These are phyloP conservation scores for Kwoniella dendrophila DNA, from an alignment of 768 basidiomycete species.

Conservation along the genomic window DNA sequence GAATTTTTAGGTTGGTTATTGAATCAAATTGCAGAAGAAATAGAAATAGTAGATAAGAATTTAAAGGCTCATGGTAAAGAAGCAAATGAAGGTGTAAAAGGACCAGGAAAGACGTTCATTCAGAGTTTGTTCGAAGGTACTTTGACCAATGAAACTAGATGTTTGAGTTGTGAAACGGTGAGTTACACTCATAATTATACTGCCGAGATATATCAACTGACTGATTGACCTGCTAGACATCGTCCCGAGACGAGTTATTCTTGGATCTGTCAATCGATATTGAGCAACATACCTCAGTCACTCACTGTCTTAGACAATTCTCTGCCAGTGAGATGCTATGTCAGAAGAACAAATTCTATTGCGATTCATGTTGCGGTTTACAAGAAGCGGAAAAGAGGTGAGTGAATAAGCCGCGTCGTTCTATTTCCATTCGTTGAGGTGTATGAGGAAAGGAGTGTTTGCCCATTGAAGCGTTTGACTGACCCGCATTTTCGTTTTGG, in stretches of 20 bases:
- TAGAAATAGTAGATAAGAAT: slow-evolving; percentile 63
- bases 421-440: neutral
- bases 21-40: slow-evolving; percentile 90
- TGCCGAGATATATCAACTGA: neutral
- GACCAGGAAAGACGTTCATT: slow-evolving; percentile 67
- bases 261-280: slow-evolving; percentile 99
- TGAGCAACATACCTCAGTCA: slow-evolving; percentile 95
- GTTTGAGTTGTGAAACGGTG: slow-evolving; percentile 96
- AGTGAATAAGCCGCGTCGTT: slow-evolving; percentile 38
- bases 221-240: slow-evolving; percentile 62
- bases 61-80: no score
- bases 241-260: slow-evolving; percentile 90
- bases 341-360: slow-evolving; percentile 97
- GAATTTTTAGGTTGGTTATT: slow-evolving; percentile 94
- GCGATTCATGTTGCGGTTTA: slow-evolving; percentile 92
- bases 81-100: slow-evolving; percentile 17
- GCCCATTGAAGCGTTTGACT: neutral
- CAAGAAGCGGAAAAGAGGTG: slow-evolving; percentile 98
- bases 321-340: slow-evolving; percentile 98
- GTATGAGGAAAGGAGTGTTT: no score
- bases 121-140: slow-evolving; percentile 91
- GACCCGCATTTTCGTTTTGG: neutral
- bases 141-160: slow-evolving; percentile 94
- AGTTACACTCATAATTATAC: slow-evolving; percentile 42
- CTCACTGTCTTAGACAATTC: slow-evolving; percentile 92